These are phyloP conservation scores for Rhizopogon roseolus DNA, from an alignment of 768 basidiomycete species.

Conservation along the genomic window DNA sequence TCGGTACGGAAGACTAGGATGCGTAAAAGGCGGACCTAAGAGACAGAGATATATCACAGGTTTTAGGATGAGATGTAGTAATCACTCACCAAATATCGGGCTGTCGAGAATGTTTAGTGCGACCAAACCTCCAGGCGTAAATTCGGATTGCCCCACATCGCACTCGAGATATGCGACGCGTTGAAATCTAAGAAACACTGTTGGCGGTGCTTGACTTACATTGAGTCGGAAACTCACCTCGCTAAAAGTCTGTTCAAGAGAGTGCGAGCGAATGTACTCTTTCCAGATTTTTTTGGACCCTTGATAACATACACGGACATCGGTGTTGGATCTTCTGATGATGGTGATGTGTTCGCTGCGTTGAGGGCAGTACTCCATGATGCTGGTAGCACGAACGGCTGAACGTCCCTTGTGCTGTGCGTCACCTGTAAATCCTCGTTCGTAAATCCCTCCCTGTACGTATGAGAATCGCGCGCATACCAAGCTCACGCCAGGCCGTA, in stretches of 20 bases:
- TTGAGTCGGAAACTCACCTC: conserved; percentile 33
- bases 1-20: conserved; percentile 61
- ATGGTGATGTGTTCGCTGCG: background rate
- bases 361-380: conserved; percentile 31
- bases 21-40: conserved; percentile 84
- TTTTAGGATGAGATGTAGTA: background rate
- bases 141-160: conserved; percentile 92
- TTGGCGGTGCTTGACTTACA: background rate
- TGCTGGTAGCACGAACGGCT: conserved; percentile 29
- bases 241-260: conserved; percentile 64
- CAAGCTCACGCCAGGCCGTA: conserved; percentile 28
- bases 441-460: conserved; percentile 9
- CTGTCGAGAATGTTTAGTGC: conserved; percentile 66
- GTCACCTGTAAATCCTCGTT: conserved; percentile 14
- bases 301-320: conserved; percentile 60
- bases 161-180: conserved; percentile 91
- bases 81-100: conserved; percentile 61
- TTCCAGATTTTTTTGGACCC: conserved; percentile 85
- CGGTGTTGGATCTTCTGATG: conserved; percentile 9
- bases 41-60: background rate
- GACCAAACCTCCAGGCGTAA: conserved; percentile 83
- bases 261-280: conserved; percentile 81
- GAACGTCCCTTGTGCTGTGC: conserved; percentile 22
- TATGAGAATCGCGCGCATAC: conserved; percentile 49
- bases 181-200: conserved; percentile 45